Conservation (phyloP, 129 eudicot genomes). For the Flaveria ramosissima region DNA sequence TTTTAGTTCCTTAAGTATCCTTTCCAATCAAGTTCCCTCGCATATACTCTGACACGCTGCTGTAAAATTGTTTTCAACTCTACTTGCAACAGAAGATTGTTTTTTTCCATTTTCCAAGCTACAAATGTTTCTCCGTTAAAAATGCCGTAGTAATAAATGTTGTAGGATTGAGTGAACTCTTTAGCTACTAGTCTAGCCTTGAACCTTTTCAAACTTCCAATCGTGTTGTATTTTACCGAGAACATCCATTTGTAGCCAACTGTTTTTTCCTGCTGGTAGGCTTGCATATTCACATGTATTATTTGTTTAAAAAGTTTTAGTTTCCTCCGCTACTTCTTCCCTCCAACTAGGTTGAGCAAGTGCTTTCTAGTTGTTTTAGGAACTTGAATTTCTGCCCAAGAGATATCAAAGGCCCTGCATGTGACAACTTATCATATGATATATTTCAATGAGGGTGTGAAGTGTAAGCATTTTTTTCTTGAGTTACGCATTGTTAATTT, state of each 20-base stretch:
- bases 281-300: background rate
- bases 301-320: background rate
- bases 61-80: background rate
- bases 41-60: background rate
- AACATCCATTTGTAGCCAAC: conserved; percentile 3
- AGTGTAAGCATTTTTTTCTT: background rate
- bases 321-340: background rate
- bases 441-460: background rate
- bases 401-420: no score
- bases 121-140: background rate
- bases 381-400: no score
- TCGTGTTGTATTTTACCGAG: background rate
- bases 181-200: conserved; percentile 8
- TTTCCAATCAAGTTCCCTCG: background rate
- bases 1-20: background rate
- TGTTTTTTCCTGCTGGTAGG: background rate
- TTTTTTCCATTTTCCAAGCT: background rate
- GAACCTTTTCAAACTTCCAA: background rate
- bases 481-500: background rate
- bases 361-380: background rate
- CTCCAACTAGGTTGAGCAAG: background rate
- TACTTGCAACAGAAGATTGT: background rate
- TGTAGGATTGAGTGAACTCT: background rate
- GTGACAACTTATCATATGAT: background rate
- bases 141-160: background rate